These are phyloP conservation scores for Oidiodendron maius DNA, from an alignment of 495 filamentous ascomycete genomes.

Conservation along the genomic window DNA sequence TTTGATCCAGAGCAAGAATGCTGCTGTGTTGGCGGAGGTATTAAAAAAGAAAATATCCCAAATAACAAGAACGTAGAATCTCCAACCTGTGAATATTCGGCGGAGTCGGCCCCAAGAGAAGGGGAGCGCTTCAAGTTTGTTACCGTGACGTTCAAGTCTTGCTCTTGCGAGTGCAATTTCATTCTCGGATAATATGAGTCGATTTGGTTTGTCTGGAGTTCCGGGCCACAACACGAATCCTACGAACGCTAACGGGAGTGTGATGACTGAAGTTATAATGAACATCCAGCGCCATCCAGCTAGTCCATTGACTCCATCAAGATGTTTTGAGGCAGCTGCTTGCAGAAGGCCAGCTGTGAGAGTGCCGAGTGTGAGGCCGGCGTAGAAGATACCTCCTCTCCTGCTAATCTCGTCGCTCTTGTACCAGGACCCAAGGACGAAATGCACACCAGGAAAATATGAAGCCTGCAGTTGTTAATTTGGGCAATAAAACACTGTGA, in stretches of 20 bases:
- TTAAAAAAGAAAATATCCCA: slow-evolving; percentile 22
- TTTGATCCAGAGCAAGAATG: slow-evolving; percentile 27
- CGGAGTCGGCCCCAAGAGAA: slow-evolving; percentile 6
- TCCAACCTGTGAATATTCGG: slow-evolving; percentile 23
- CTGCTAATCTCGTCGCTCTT: slow-evolving; percentile 27
- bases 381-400: slow-evolving; percentile 28
- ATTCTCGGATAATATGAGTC: slow-evolving; percentile 18
- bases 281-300: slow-evolving; percentile 12
- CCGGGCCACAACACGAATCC: slow-evolving; percentile 18
- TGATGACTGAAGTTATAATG: slow-evolving; percentile 9
- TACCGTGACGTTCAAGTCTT: slow-evolving; percentile 15
- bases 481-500: not conserved
- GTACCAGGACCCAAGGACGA: slow-evolving; percentile 47
- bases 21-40: slow-evolving; percentile 17
- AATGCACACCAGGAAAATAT: slow-evolving; percentile 43
- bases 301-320: slow-evolving; percentile 4
- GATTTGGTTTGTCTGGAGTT: slow-evolving; percentile 26
- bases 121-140: slow-evolving; percentile 13
- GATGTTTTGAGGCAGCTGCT: slow-evolving; percentile 14
- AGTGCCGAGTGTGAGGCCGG: slow-evolving; percentile 21
- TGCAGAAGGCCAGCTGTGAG: slow-evolving; percentile 46
- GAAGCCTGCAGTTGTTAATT: slow-evolving; percentile 8
- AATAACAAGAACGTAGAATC: slow-evolving; percentile 18
- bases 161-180: slow-evolving; percentile 13
- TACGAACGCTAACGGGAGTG: slow-evolving; percentile 4